Conservation (phyloP, 2,329 filamentous ascomycete species). For the Venturia pyrina region DNA sequence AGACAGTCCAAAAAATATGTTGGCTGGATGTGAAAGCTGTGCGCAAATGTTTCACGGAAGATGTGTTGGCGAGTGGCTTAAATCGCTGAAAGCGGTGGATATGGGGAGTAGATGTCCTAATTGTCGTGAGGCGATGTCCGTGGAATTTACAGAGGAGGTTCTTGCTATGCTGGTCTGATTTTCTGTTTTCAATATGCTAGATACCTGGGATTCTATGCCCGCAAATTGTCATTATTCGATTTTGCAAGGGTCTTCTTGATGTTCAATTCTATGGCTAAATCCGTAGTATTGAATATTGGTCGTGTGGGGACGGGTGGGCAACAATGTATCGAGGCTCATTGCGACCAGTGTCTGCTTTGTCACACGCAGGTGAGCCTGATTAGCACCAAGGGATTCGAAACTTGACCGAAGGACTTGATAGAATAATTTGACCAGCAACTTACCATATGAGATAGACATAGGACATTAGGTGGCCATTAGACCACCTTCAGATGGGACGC, state of each 20-base stretch:
- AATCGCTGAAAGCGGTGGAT: background rate
- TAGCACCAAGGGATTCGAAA: no score
- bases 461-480: background rate
- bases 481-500: background rate
- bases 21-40: background rate
- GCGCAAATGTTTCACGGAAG: background rate
- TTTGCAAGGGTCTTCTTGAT: background rate
- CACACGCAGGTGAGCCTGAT: no score
- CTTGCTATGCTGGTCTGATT: background rate
- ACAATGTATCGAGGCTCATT: no score
- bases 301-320: no score
- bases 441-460: background rate
- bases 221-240: background rate
- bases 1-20: background rate
- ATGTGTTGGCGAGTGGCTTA: background rate
- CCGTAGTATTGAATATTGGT: no score
- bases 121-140: background rate
- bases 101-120: background rate
- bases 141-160: background rate
- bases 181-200: background rate
- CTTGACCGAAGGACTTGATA: background rate
- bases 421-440: background rate
- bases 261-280: background rate
- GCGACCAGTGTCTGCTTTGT: no score
- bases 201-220: background rate